phyloP scores from a whole-genome alignment of 106 monocot genomes.

The Chionographis japonica region DNA sequence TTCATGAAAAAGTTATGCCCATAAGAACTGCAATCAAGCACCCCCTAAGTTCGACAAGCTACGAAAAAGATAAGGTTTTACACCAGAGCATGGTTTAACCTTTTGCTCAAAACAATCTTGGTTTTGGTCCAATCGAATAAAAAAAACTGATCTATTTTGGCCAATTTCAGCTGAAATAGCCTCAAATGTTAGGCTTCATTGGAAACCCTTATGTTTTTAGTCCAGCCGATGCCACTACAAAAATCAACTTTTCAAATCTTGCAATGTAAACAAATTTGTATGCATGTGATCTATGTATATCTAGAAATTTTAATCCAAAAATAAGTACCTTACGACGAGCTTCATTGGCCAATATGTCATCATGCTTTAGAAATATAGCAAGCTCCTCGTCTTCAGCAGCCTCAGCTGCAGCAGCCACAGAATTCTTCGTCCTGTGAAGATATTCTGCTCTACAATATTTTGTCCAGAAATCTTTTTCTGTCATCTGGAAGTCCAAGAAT shows the following conservation, averaged over 20 bases:
- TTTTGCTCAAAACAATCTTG: too few species aligned
- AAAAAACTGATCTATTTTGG: too few species aligned
- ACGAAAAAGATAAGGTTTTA: not conserved
- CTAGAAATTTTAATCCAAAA: not conserved
- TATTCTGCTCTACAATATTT: constrained; percentile 99
- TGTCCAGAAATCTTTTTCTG: constrained; percentile 97
- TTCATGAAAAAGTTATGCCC: constrained; percentile 4
- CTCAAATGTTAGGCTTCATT: too few species aligned
- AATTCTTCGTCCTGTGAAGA: constrained; percentile 74
- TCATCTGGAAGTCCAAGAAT: constrained; percentile 44
- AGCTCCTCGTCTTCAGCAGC: constrained; percentile 99
- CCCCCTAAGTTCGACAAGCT: not conserved
- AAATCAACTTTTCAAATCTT: too few species aligned
- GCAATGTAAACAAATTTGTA: not conserved
- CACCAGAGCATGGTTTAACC: too few species aligned
- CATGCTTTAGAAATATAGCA: constrained; percentile 87
- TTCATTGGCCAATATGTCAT: constrained; percentile 91
- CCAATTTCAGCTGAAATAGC: too few species aligned
- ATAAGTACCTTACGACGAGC: constrained; percentile 62
- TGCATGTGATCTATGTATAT: not conserved
- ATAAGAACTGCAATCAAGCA: not conserved
- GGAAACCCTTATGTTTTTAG: too few species aligned
- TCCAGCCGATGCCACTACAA: too few species aligned
- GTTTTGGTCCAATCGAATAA: too few species aligned
- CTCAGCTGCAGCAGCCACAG: constrained; percentile 79